Evolutionary conservation across 768 basidiomycete genomes (phyloP).

Genomic region (Hebeloma cylindrosporum): DNA sequence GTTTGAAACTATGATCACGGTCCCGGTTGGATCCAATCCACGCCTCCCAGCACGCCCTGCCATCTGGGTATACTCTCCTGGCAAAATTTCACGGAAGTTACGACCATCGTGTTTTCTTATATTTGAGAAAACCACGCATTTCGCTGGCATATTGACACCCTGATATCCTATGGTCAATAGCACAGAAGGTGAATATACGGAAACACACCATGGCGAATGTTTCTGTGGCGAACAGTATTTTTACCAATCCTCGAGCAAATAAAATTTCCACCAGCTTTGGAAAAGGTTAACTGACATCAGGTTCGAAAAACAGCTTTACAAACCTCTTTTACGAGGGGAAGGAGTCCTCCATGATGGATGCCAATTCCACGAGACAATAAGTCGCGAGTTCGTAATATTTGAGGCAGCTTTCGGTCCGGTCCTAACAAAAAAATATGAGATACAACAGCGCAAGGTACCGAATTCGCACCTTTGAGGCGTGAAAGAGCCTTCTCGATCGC

Average conservation of each 20-base stretch:
- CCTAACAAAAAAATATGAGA: conserved; percentile 43
- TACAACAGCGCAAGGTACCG: conserved; percentile 6
- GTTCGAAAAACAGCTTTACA: background rate
- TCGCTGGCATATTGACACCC: conserved; percentile 99
- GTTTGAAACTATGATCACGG: conserved; percentile 86
- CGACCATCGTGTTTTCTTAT: conserved; percentile 95
- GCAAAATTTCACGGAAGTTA: conserved; percentile 84
- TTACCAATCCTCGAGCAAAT: conserved; percentile 93
- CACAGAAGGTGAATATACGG: background rate
- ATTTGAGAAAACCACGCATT: conserved; percentile 93
- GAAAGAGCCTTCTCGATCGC: conserved; percentile 90
- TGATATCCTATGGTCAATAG: conserved; percentile 29
- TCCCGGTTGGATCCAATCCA: conserved; percentile 92
- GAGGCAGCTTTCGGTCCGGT: conserved; percentile 89
- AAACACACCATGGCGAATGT: conserved; percentile 95
- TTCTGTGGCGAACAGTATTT: conserved; percentile 96
- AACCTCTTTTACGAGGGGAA: conserved; percentile 97
- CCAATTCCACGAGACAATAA: conserved; percentile 91
- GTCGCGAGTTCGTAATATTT: conserved; percentile 88
- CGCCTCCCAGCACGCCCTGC: conserved; percentile 96
- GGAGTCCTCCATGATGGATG: conserved; percentile 93
- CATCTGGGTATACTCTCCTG: conserved; percentile 98
- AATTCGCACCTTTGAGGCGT: conserved; percentile 74
- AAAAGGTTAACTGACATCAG: conserved; percentile 10
- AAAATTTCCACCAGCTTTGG: conserved; percentile 89